Conservation (phyloP, 2,329 filamentous ascomycete species). For the Dothidotthia symphoricarpi region DNA sequence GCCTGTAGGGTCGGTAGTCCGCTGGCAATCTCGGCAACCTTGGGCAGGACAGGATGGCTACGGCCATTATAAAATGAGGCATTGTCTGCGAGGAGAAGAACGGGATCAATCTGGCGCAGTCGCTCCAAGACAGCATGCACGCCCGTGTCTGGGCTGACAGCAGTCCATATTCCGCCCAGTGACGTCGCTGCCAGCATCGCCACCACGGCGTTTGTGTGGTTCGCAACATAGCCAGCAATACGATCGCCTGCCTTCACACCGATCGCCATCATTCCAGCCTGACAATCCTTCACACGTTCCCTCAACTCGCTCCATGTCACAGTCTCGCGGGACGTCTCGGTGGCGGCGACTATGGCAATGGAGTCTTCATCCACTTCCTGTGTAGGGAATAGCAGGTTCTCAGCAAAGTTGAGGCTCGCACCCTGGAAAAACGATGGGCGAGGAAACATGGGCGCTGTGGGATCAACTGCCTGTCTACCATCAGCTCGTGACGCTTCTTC, state of each 20-base stretch:
- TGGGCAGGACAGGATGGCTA: constrained; percentile 74
- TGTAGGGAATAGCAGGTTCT: constrained; percentile 84
- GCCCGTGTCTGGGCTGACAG: constrained; percentile 87
- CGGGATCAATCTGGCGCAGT: constrained; percentile 79
- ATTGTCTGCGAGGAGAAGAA: constrained; percentile 82
- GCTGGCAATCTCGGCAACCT: constrained; percentile 73
- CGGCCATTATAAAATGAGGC: constrained; percentile 89
- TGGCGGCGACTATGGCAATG: constrained; percentile 74
- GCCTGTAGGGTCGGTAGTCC: constrained; percentile 65
- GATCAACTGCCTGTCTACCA: constrained; percentile 63
- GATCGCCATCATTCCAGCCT: constrained; percentile 65
- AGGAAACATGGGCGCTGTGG: constrained; percentile 73
- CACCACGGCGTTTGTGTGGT: constrained; percentile 82
- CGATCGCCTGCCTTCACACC: constrained; percentile 63
- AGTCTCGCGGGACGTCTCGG: constrained; percentile 66
- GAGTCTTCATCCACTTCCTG: constrained; percentile 58
- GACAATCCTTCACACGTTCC: constrained; percentile 71
- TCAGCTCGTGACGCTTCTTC: constrained; percentile 11
- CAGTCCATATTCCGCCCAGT: constrained; percentile 87
- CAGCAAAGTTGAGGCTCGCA: constrained; percentile 83
- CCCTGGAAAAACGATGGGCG: constrained; percentile 81
- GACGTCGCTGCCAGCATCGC: constrained; percentile 82
- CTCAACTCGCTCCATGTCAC: constrained; percentile 79
- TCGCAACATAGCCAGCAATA: constrained; percentile 76
- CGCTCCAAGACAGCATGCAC: constrained; percentile 88